Conservation (phyloP, 139 green algal genomes). For the Tetratostichococcus sp. region DNA sequence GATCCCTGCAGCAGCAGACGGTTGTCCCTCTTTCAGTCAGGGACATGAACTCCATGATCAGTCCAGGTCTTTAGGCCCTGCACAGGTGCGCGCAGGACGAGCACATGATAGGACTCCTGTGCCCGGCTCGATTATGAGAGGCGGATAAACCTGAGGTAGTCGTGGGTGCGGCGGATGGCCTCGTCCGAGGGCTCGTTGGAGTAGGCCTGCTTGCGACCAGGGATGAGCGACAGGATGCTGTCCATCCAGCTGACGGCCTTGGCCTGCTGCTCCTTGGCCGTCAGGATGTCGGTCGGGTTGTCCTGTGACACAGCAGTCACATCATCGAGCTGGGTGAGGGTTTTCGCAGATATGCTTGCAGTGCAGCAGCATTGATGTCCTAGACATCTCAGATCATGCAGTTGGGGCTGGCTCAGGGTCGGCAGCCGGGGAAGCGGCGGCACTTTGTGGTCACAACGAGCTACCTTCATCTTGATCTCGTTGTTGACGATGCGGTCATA, state of each 20-base stretch:
- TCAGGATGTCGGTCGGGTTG: background rate
- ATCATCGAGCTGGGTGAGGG: constrained; percentile 9
- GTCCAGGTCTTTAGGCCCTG: background rate
- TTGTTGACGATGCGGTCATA: constrained; percentile 95
- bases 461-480: constrained; percentile 97
- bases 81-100: background rate
- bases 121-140: background rate
- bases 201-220: constrained; percentile 38
- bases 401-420: too few relatives aligned
- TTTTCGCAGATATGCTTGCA: too few relatives aligned
- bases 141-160: constrained; percentile 30
- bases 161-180: constrained; percentile 60
- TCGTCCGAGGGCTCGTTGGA: constrained; percentile 71
- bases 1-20: constrained; percentile 56
- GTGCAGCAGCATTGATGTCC: too few relatives aligned
- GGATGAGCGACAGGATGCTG: constrained; percentile 54
- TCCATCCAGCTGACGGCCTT: constrained; percentile 47
- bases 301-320: background rate
- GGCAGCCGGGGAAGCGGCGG: background rate
- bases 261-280: background rate
- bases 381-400: too few relatives aligned
- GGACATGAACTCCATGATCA: too few relatives aligned
- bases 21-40: too few relatives aligned
- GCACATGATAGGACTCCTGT: background rate
- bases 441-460: background rate